Conservation (phyloP, 108 stramenopile species). For the Cyclostephanos tholiformis region DNA sequence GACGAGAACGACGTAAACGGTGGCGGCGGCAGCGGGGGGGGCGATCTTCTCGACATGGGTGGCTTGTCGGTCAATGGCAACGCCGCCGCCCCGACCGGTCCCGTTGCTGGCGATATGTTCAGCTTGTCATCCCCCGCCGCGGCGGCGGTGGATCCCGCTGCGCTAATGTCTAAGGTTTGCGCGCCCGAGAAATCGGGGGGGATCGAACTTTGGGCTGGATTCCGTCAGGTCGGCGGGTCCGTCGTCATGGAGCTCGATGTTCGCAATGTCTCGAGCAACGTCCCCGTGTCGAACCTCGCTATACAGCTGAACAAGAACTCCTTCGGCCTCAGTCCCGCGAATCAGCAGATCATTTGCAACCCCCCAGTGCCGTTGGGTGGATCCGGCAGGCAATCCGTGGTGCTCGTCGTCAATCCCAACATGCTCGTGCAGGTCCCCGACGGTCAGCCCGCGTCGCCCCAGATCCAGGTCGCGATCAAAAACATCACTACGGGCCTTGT, state of each 20-base stretch:
- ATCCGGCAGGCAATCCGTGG: constrained; percentile 59
- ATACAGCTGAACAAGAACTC: constrained; percentile 98
- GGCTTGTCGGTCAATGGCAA: constrained; percentile 57
- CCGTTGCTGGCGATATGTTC: constrained; percentile 29
- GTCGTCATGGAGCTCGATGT: constrained; percentile 89
- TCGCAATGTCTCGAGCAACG: constrained; percentile 63
- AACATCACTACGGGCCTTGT: constrained; percentile 88
- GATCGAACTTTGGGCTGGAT: constrained; percentile 82
- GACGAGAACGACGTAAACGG: constrained; percentile 65
- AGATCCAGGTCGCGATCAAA: constrained; percentile 94
- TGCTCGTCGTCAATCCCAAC: constrained; percentile 69
- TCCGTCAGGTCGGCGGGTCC: constrained; percentile 68
- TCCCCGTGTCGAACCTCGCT: constrained; percentile 82
- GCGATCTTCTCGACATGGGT: constrained; percentile 89
- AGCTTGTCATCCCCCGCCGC: constrained; percentile 26
- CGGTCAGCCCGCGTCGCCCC: constrained; percentile 72
- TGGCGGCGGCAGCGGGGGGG: constrained; percentile 46
- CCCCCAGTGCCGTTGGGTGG: constrained; percentile 73
- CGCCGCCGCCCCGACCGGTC: constrained; percentile 20
- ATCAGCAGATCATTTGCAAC: constrained; percentile 85
- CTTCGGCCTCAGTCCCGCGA: constrained; percentile 92
- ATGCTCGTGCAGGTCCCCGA: constrained; percentile 79
- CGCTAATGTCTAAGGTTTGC: constrained; percentile 76
- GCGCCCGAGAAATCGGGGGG: constrained; percentile 86
- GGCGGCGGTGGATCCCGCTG: constrained; percentile 50